A percentile compares a stretch with the other conserved stretches of the same genome.
Conservation (phyloP, 2,329 filamentous ascomycete genomes). For the Venturia pyrina region DNA sequence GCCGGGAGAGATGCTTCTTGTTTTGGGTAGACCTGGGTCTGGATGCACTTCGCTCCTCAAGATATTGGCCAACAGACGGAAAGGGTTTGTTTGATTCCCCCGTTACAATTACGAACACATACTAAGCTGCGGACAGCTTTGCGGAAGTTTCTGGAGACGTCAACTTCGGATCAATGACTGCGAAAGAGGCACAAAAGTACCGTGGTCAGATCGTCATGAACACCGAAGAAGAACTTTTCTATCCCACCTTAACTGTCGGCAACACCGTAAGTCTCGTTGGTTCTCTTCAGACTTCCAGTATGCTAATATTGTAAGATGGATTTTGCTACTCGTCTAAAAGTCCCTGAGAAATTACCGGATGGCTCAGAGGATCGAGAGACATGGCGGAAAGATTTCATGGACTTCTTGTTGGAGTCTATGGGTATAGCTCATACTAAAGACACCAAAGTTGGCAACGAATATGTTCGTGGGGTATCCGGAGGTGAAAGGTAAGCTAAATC, state of each 20-base stretch:
- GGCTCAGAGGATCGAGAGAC: conserved; percentile 46
- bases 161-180: conserved; percentile 44
- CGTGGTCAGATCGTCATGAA: conserved; percentile 62
- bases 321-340: conserved; percentile 51
- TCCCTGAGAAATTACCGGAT: conserved; percentile 51
- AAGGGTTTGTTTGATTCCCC: conserved; percentile 32
- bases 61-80: conserved; percentile 54
- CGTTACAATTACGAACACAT: conserved; percentile 58
- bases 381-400: conserved; percentile 45
- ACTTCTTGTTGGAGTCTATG: conserved; percentile 53
- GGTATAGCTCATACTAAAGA: conserved; percentile 38
- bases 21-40: conserved; percentile 57
- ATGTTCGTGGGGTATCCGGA: conserved; percentile 51
- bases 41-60: conserved; percentile 65
- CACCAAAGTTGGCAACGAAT: conserved; percentile 46
- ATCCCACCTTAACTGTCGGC: conserved; percentile 65
- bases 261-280: conserved; percentile 52
- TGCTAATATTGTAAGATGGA: conserved; percentile 64
- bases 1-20: conserved; percentile 64
- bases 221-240: conserved; percentile 68
- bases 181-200: conserved; percentile 44
- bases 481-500: conserved; percentile 33
- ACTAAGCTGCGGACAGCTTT: conserved; percentile 66
- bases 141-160: conserved; percentile 49
- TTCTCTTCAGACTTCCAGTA: conserved; percentile 67